Evolutionary conservation across 2,329 filamentous ascomycete species (phyloP), one percentile per base, ranked within the genome.

Genomic region (Bipolaris oryzae): DNA sequence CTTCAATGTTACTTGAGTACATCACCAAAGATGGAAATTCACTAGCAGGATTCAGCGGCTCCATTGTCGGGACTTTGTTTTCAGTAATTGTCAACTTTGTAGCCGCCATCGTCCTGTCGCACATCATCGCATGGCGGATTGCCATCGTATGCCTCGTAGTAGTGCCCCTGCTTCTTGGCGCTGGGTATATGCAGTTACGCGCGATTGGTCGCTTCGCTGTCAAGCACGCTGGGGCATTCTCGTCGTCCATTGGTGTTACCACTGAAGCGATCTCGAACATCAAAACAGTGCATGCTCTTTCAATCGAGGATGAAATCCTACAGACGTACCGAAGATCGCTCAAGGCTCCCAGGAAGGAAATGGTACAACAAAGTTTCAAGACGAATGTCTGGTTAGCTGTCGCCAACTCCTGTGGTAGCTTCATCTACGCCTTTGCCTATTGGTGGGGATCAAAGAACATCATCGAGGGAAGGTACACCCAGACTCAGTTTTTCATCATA

Each of bases 401-500:
- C 34, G 81, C 85, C 15, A 84, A 86, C 69, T 84, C 82, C 61
- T 78, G 84, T 9, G 84, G 86, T 18, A 89, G 88, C 67, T 81
- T 90, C 48, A 85, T 91, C 23, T 90, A 92, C 67, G 87, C 89
- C 0, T 83, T 93, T 51, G 87, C 89, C 0, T 92, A 91, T 74
- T 93, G 89, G 88, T 93, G 89, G 89, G 89, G 89, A 3, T 83
- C 89, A 0, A 88, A 85, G 64, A 85, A 87, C 60, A 90, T 92
- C 57, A 83, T 87, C 49, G 80, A 82, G 39, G 89, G 89, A 4
- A 78, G 85, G 53, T 89, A 89, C 63, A 84, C 84, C 41, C 85
- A 87, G 31, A 83, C 89, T n/a, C 76, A 85, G 49, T 92, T 92
- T 77, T 87, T 92, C 72, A 89, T 90, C 65, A 87, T 92, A 7